A percentile compares a stretch with the other conserved stretches of the same genome.
Evolutionary conservation across 2,329 filamentous ascomycete genomes (phyloP).

Genomic region (Fusarium brachygibbosum): DNA sequence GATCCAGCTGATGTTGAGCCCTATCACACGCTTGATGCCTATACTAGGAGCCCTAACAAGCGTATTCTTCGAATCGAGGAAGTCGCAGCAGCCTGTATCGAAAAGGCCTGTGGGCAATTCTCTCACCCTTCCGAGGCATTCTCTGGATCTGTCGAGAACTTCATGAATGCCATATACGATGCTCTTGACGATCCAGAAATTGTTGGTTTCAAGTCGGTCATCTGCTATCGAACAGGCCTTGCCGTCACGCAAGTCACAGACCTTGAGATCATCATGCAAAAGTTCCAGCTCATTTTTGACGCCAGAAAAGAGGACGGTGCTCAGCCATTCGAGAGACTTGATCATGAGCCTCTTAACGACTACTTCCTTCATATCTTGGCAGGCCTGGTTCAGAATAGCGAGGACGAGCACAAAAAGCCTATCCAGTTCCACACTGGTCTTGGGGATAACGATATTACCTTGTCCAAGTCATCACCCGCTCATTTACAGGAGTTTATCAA

Average conservation of each 20-base stretch:
- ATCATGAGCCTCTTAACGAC: constrained; percentile 76
- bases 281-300: constrained; percentile 56
- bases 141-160: constrained; percentile 53
- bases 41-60: constrained; percentile 73
- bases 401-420: constrained; percentile 70
- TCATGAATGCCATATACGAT: constrained; percentile 63
- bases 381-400: constrained; percentile 65
- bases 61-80: constrained; percentile 84
- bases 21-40: constrained; percentile 75
- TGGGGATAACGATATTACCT: constrained; percentile 81
- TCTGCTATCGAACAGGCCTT: constrained; percentile 84
- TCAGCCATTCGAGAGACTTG: constrained; percentile 64
- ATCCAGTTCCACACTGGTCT: constrained; percentile 88
- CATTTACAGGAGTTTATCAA: constrained; percentile 81
- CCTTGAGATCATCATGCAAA: constrained; percentile 57
- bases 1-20: constrained; percentile 67
- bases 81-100: constrained; percentile 73
- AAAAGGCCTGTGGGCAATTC: constrained; percentile 58
- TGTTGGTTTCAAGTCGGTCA: constrained; percentile 84
- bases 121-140: constrained; percentile 47
- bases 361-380: constrained; percentile 76
- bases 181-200: constrained; percentile 75
- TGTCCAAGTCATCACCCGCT: constrained; percentile 79
- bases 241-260: constrained; percentile 65
- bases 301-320: constrained; percentile 22